These are phyloP conservation scores for Diutina siamensis DNA, from an alignment of 1,139 yeast genomes.

Conservation along the genomic window DNA sequence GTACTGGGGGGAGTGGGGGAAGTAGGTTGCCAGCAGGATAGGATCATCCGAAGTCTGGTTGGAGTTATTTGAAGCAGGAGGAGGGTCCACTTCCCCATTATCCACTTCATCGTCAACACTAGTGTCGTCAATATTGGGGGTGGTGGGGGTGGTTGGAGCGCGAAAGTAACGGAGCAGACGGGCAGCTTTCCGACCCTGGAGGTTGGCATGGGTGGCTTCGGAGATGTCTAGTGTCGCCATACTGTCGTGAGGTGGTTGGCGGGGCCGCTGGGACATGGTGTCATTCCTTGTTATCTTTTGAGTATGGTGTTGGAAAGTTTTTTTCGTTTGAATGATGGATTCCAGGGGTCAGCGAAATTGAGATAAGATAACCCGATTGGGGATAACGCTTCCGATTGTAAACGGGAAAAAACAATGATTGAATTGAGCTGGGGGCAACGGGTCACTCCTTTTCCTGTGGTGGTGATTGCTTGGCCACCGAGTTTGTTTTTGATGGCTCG, in stretches of 20 bases:
- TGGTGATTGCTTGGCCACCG: too few relatives aligned
- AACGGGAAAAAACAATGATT: too few relatives aligned
- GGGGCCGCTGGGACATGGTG: slow-evolving; percentile 1
- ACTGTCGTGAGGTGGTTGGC: slow-evolving; percentile 2
- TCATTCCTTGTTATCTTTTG: neutral
- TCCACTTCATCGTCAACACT: slow-evolving; percentile 8
- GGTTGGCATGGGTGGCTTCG: neutral
- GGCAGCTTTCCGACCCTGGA: slow-evolving; percentile 36
- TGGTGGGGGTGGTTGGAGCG: slow-evolving; percentile 10
- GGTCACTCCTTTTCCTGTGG: too few relatives aligned
- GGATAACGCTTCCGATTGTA: too few relatives aligned
- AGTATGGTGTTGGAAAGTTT: neutral
- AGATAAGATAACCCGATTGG: neutral
- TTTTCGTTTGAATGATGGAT: neutral
- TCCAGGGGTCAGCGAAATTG: neutral
- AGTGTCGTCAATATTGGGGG: slow-evolving; percentile 3
- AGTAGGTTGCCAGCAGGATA: slow-evolving; percentile 55
- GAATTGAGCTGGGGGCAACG: too few relatives aligned
- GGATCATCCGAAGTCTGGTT: slow-evolving; percentile 23
- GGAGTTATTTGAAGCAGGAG: slow-evolving; percentile 8
- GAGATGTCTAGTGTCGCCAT: slow-evolving; percentile 1
- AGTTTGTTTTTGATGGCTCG: too few relatives aligned
- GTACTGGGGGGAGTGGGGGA: slow-evolving; percentile 49
- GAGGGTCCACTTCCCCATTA: slow-evolving; percentile 7
- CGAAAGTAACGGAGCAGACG: slow-evolving; percentile 36